Evolutionary conservation across 129 eudicot genomes (phyloP), one percentile per base, ranked within the genome.

Genomic region (Mikania micrantha): DNA sequence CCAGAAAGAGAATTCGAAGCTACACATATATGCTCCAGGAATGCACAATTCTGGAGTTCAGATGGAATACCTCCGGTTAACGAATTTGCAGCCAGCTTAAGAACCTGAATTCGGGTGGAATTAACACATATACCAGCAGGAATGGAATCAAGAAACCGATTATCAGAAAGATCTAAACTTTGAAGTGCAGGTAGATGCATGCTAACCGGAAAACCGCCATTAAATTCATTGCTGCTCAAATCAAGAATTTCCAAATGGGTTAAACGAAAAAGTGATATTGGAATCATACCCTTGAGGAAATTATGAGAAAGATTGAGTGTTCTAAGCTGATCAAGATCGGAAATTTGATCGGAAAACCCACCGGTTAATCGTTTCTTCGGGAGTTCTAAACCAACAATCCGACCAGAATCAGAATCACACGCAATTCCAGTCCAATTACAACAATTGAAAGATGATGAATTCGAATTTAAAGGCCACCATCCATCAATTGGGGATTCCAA

Each of bases 231-330:
- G 44, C 64, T 12, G 60, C 83, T 76, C 75, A 87, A 70, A 72
- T 87, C 95, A 60, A 87, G 7, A 47, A 60, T 70, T 78, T 84
- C 85, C 49, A 87, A 54, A 29, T 74, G 22, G 1, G 76, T 35
- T 41, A 87, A 70, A 20, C 69, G 73, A 5, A 87, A 73, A 42
- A 87, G 35, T 5, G 83, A 66, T 25, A 13, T 6, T 9, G 90
- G 85, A 64, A 87, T 47, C 9, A 79, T 20, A 44, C 90, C 87
- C 22, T 24, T 31, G 66, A 87, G 82, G 11, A 19, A 71, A 77
- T 87, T 87, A 24, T 44, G 78, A 13, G 95, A 76, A 7, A 87
- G 85, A 71, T 87, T 84, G 3, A 87, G 90, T 15, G 73, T 70
- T 77, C 7, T 76, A 15, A 87, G 85, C 16, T 87, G 84, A 38